Evolutionary conservation across 352 stramenopile genomes (phyloP).

Genomic region (Pythium angustatum): DNA sequence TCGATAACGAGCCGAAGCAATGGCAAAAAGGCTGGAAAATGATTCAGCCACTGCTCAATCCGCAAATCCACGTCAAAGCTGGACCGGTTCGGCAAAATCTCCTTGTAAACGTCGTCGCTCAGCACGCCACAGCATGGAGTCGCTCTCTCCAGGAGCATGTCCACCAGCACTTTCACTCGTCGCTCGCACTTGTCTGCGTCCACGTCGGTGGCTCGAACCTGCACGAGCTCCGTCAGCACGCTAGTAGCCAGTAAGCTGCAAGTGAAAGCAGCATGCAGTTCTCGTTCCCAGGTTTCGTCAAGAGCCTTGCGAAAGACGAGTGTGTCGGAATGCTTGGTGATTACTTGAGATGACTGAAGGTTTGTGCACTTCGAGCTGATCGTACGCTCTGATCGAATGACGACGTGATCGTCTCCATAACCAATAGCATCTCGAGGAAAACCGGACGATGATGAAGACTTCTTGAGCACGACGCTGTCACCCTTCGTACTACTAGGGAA

Average conservation of each 20-base stretch:
- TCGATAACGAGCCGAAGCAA: constrained; percentile 50
- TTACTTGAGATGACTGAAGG: constrained; percentile 72
- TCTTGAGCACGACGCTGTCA: constrained; percentile 1
- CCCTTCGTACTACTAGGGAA: constrained; percentile 41
- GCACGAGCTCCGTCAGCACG: constrained; percentile 50
- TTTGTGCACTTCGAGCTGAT: constrained; percentile 86
- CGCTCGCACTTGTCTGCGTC: constrained; percentile 49
- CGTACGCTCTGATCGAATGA: constrained; percentile 72
- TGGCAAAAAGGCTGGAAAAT: constrained; percentile 74
- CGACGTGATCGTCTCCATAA: constrained; percentile 28
- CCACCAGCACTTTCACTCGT: constrained; percentile 53
- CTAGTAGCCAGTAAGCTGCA: constrained; percentile 63
- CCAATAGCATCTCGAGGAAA: constrained; percentile 31
- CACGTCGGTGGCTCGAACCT: constrained; percentile 6
- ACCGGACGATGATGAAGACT: neutral
- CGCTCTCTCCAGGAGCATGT: constrained; percentile 72
- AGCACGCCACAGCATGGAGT: constrained; percentile 78
- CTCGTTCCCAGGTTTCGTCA: constrained; percentile 64
- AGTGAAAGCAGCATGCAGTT: constrained; percentile 60
- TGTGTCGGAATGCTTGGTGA: constrained; percentile 56
- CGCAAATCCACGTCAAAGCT: constrained; percentile 80
- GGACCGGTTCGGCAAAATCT: constrained; percentile 77
- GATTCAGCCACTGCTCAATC: constrained; percentile 83
- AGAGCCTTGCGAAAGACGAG: constrained; percentile 74
- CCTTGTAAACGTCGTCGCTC: constrained; percentile 82